phyloP scores from a whole-genome alignment of 331 rosid genomes.

The Quercus lobata region DNA sequence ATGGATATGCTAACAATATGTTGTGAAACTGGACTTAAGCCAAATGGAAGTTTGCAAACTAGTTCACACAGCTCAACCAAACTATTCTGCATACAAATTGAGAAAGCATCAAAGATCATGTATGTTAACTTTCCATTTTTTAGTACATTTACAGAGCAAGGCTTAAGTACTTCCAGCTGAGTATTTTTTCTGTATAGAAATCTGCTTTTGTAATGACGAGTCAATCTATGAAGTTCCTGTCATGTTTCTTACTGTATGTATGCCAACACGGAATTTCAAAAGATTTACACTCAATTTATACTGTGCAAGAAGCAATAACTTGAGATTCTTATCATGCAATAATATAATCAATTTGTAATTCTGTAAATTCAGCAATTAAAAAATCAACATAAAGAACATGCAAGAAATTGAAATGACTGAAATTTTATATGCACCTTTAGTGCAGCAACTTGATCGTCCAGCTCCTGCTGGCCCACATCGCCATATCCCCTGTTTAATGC shows the following conservation, averaged over 20 bases:
- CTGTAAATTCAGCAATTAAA: not conserved
- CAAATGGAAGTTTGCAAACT: not conserved
- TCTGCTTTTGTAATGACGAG: not conserved
- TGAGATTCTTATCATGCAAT: slow-evolving; percentile 15
- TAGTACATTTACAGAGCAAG: not conserved
- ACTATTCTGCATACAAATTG: not conserved
- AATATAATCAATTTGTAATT: not conserved
- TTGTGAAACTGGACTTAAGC: not conserved
- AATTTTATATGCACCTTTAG: slow-evolving; percentile 41
- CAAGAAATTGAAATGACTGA: slow-evolving; percentile 17
- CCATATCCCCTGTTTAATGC: slow-evolving; percentile 53
- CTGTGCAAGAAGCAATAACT: not conserved
- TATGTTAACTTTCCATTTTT: not conserved
- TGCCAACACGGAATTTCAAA: not conserved
- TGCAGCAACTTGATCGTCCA: slow-evolving; percentile 44
- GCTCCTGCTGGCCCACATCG: slow-evolving; percentile 29
- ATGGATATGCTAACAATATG: not conserved
- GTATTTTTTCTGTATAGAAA: not conserved
- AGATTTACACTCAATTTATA: not conserved
- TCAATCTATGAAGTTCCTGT: not conserved
- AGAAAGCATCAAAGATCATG: not conserved
- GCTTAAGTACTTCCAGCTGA: not conserved
- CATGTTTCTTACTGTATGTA: not conserved
- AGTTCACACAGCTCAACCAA: not conserved
- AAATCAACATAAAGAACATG: not conserved